A percentile compares a stretch with the other conserved stretches of the same genome.
These are phyloP conservation scores for Saprolegnia diclina DNA, from an alignment of 352 stramenopile species.

Conservation along the genomic window DNA sequence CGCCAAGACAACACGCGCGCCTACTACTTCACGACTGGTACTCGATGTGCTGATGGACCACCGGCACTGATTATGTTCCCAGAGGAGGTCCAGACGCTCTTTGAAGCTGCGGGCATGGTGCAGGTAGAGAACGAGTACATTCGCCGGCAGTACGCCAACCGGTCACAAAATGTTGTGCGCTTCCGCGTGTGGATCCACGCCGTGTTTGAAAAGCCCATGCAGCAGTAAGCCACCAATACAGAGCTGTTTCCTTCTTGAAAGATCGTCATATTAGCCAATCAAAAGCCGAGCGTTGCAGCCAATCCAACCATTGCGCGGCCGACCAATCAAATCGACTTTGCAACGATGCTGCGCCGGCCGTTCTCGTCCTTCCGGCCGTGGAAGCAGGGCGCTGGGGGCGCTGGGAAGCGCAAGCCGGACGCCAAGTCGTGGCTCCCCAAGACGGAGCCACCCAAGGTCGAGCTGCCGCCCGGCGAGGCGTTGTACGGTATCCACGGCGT, in stretches of 20 bases:
- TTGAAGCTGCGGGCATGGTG: slow-evolving; percentile 51
- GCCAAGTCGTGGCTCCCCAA: background rate
- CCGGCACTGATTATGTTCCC: slow-evolving; percentile 6
- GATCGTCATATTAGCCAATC: background rate
- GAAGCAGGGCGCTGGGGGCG: background rate
- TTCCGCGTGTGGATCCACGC: slow-evolving; percentile 86
- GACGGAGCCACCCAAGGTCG: background rate
- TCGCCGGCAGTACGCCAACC: slow-evolving; percentile 81
- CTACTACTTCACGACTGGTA: slow-evolving; percentile 90
- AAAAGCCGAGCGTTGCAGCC: background rate
- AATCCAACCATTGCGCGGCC: background rate
- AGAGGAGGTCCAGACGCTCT: slow-evolving; percentile 67
- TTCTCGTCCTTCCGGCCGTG: background rate
- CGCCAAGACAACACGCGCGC: slow-evolving; percentile 92
- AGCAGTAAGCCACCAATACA: background rate
- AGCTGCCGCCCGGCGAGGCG: slow-evolving; percentile 6
- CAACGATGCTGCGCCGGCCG: background rate
- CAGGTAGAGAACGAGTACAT: slow-evolving; percentile 81
- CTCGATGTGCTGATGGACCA: slow-evolving; percentile 24
- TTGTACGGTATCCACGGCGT: slow-evolving; percentile 25
- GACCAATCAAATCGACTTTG: background rate
- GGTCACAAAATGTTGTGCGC: slow-evolving; percentile 75
- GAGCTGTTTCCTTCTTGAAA: background rate
- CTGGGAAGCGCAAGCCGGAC: background rate
- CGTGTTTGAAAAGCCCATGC: slow-evolving; percentile 72